phyloP scores from a whole-genome alignment of 1,139 yeast species.

The Zygosaccharomyces sapae region DNA sequence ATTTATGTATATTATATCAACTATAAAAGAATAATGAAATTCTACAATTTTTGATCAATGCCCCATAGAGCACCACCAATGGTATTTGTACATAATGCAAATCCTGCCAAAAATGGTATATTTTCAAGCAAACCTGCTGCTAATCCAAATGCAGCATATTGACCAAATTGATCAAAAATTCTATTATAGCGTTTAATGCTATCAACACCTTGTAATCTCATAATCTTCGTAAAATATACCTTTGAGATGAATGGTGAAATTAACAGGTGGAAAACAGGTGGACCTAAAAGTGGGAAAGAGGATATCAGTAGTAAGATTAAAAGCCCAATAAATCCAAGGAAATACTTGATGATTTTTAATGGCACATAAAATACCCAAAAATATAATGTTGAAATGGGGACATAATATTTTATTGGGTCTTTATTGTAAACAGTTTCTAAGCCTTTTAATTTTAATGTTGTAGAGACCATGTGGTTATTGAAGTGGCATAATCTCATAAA shows the following conservation, averaged over 20 bases:
- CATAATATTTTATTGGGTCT: slow-evolving; percentile 29
- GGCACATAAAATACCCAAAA: slow-evolving; percentile 34
- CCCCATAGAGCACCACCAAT: slow-evolving; percentile 32
- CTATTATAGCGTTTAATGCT: slow-evolving; percentile 26
- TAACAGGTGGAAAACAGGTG: slow-evolving; percentile 24
- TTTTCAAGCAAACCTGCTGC: slow-evolving; percentile 29
- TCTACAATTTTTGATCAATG: slow-evolving; percentile 13
- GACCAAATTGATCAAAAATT: slow-evolving; percentile 28
- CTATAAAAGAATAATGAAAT: neutral
- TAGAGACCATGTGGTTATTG: slow-evolving; percentile 18
- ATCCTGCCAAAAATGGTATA: slow-evolving; percentile 31
- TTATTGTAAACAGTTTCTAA: slow-evolving; percentile 9
- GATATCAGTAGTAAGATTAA: slow-evolving; percentile 22
- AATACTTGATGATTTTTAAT: slow-evolving; percentile 25
- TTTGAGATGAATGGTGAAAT: slow-evolving; percentile 30
- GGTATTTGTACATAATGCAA: slow-evolving; percentile 28
- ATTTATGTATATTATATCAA: neutral
- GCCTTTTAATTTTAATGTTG: slow-evolving; percentile 18
- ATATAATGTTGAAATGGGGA: slow-evolving; percentile 26
- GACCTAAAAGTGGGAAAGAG: slow-evolving; percentile 32
- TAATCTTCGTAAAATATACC: slow-evolving; percentile 25
- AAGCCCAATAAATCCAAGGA: slow-evolving; percentile 15
- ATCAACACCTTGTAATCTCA: slow-evolving; percentile 25
- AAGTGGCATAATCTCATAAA: slow-evolving; percentile 30
- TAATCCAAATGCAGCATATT: slow-evolving; percentile 32